Conservation (phyloP, 495 filamentous ascomycete genomes). For the Penicillium paradoxum region DNA sequence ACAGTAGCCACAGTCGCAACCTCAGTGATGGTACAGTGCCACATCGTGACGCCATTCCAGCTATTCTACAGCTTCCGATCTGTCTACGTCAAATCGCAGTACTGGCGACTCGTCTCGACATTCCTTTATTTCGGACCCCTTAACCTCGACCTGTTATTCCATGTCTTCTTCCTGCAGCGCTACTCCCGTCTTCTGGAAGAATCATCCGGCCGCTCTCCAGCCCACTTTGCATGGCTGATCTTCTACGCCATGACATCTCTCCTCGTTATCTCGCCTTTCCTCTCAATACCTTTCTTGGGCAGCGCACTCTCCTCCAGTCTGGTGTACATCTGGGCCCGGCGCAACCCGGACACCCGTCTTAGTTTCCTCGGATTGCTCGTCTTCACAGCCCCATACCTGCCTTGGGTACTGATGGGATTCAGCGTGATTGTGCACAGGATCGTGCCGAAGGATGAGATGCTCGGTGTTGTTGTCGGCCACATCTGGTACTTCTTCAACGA, state of each 20-base stretch:
- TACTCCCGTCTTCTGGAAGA: constrained; percentile 96
- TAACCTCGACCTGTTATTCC: constrained; percentile 91
- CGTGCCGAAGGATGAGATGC: constrained; percentile 91
- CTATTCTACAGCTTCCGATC: constrained; percentile 94
- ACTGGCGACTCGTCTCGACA: constrained; percentile 91
- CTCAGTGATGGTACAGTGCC: constrained; percentile 88
- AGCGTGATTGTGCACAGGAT: constrained; percentile 78
- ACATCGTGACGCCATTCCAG: constrained; percentile 85
- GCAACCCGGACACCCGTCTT: constrained; percentile 86
- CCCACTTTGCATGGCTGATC: constrained; percentile 91
- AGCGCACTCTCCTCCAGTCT: constrained; percentile 82
- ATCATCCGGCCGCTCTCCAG: constrained; percentile 79
- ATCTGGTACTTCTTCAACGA: constrained; percentile 98
- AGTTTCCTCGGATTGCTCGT: constrained; percentile 87
- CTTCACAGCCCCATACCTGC: constrained; percentile 90
- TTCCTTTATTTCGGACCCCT: constrained; percentile 97
- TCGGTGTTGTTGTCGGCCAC: constrained; percentile 89
- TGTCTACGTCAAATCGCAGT: constrained; percentile 89
- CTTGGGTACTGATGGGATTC: constrained; percentile 94
- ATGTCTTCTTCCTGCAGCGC: constrained; percentile 97
- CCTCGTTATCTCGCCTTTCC: constrained; percentile 68
- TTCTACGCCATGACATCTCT: constrained; percentile 76
- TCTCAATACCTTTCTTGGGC: constrained; percentile 89
- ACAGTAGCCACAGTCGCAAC: constrained; percentile 85
- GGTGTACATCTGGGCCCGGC: constrained; percentile 97